phyloP scores from a whole-genome alignment of 2,329 filamentous ascomycete species.

The Fusarium armeniacum region DNA sequence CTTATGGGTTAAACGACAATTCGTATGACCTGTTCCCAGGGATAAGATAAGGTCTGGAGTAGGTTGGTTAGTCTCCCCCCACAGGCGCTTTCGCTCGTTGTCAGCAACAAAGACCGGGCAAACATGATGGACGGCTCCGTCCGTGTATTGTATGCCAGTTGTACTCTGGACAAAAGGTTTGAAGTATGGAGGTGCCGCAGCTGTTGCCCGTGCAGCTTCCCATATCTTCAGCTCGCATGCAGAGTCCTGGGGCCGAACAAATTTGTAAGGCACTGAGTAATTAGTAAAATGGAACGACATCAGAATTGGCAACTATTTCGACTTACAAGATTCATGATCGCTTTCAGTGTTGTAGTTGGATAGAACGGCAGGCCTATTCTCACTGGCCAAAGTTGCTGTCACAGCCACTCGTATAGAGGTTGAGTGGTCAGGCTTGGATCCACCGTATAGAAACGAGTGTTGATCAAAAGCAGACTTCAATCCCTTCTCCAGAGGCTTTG shows the following conservation, averaged over 20 bases:
- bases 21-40: not conserved
- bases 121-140: not conserved
- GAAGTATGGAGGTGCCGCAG: not conserved
- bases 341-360: not conserved
- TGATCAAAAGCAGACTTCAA: not conserved
- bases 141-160: not conserved
- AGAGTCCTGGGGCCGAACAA: not conserved
- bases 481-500: not conserved
- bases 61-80: not conserved
- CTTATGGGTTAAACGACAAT: not conserved
- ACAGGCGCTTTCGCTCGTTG: not conserved
- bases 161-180: not conserved
- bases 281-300: not conserved
- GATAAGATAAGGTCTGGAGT: not conserved
- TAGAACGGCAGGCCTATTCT: not conserved
- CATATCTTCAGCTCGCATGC: not conserved
- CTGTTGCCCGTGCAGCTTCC: not conserved
- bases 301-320: no score
- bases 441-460: not conserved
- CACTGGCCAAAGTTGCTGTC: not conserved
- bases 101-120: not conserved
- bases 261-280: not conserved
- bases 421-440: not conserved
- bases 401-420: not conserved
- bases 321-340: not conserved